Base-by-base conservation (phyloP, 495 filamentous ascomycete species). In the Lophiostoma macrostomum region DNA sequence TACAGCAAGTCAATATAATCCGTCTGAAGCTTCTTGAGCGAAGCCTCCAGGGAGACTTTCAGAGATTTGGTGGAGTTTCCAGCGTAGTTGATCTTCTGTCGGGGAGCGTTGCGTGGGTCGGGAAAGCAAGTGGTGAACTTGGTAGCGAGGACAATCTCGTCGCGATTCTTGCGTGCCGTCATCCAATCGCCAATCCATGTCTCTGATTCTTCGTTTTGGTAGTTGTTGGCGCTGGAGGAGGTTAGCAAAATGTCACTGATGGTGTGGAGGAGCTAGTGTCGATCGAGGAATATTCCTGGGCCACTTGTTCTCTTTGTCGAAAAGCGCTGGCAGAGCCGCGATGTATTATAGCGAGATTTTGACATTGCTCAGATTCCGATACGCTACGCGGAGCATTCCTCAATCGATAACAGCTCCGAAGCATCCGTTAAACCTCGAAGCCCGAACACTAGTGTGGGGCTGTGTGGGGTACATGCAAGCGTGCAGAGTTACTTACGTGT, bases 181-280 rank as follows among this genome's bases (percentile, higher is more conserved):
- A 90, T 80, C 87, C 87, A 90, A 52, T 90, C 87, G 20, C 87
- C 87, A 45, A 93, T 73, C 84, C 83, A 88, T 0, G 52, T 60
- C 66, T 91, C 87, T 10, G 82, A 85, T 52, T 89, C 71, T 58
- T 81, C 86, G 49, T 69, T 69, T 58, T 90, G 84, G 70, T 91
- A 91, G 53, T 51, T 60, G 42, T 63, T 63, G 1, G 63, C 19
- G 16, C 56, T 60, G 29, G 13, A 37, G 1, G 13, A 1, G 31
- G 36, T 54, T 20, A 48, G 40, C 11, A 19, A 3, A 1, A 3
- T 16, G 31, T n/a, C n/a, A n/a, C n/a, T n/a, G n/a, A n/a, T n/a
- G n/a, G n/a, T n/a, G n/a, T n/a, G n/a, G n/a, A n/a, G n/a, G n/a
- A n/a, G n/a, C n/a, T n/a, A n/a, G n/a, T n/a, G n/a, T n/a, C n/a